Percentiles rank a stretch among this genome's conserved stretches.
These are phyloP conservation scores for Ustulina deusta DNA, from an alignment of 2,329 filamentous ascomycete genomes.

Conservation along the genomic window DNA sequence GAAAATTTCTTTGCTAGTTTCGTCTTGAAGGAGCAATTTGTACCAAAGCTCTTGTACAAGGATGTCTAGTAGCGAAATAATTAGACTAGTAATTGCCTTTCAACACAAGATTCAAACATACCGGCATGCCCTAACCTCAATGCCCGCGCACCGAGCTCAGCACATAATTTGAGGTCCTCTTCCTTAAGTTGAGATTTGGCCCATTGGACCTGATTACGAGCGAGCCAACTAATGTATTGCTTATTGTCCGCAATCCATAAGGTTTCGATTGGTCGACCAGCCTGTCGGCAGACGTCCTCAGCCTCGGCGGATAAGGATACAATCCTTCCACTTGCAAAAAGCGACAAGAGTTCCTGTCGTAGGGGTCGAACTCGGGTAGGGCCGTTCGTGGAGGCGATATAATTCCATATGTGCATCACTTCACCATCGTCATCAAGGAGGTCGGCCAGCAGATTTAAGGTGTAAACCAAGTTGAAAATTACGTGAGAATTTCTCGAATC, in stretches of 20 bases:
- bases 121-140: conserved; percentile 80
- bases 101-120: conserved; percentile 52
- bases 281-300: conserved; percentile 59
- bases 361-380: conserved; percentile 51
- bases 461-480: conserved; percentile 57
- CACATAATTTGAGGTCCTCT: conserved; percentile 57
- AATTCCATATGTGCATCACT: conserved; percentile 46
- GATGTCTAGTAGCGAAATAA: conserved; percentile 52
- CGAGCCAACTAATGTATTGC: conserved; percentile 78
- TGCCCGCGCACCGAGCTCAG: conserved; percentile 67
- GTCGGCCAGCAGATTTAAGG: conserved; percentile 59
- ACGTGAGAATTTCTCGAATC: conserved; percentile 57
- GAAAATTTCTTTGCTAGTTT: conserved; percentile 45
- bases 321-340: conserved; percentile 63
- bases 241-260: conserved; percentile 74
- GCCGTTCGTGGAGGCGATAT: conserved; percentile 34
- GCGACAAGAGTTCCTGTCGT: conserved; percentile 58
- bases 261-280: conserved; percentile 46
- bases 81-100: conserved; percentile 14
- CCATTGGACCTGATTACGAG: conserved; percentile 68
- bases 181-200: conserved; percentile 50
- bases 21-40: conserved; percentile 44
- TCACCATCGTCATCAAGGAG: conserved; percentile 55
- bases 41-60: conserved; percentile 52
- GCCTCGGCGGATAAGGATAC: conserved; percentile 68